These are phyloP conservation scores for Candida awuae DNA, from an alignment of 805 yeast species.

Conservation along the genomic window DNA sequence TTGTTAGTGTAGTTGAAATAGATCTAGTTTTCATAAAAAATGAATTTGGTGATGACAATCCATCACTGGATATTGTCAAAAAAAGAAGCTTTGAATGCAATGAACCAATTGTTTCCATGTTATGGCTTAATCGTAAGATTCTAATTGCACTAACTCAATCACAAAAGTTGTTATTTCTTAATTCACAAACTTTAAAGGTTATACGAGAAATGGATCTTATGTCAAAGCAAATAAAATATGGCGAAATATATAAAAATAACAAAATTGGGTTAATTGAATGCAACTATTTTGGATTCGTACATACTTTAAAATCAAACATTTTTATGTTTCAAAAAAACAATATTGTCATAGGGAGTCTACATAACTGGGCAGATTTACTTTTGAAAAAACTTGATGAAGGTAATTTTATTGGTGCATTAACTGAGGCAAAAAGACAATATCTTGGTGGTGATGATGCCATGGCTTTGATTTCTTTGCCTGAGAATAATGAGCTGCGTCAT, in stretches of 20 bases:
- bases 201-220: conserved; percentile 32
- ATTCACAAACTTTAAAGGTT: conserved; percentile 32
- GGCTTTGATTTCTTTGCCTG: conserved; percentile 51
- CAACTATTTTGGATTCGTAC: conserved; percentile 27
- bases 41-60: conserved; percentile 19
- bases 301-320: conserved; percentile 37
- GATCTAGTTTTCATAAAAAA: conserved; percentile 25
- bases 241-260: conserved; percentile 10
- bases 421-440: conserved; percentile 46
- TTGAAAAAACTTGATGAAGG: conserved; percentile 39
- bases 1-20: conserved; percentile 39
- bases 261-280: conserved; percentile 12
- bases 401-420: conserved; percentile 49
- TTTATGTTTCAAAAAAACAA: conserved; percentile 47
- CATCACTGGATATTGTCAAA: conserved; percentile 30
- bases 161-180: conserved; percentile 37
- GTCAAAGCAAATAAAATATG: conserved; percentile 31
- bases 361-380: conserved; percentile 65
- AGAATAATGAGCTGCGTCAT: conserved; percentile 35
- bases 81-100: conserved; percentile 36
- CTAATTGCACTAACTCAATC: conserved; percentile 37
- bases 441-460: conserved; percentile 41
- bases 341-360: conserved; percentile 46
- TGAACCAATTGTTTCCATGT: conserved; percentile 45
- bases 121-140: conserved; percentile 46